Base-by-base conservation (phyloP, 2,329 filamentous ascomycete genomes). In the Pseudogymnoascus sp. region DNA sequence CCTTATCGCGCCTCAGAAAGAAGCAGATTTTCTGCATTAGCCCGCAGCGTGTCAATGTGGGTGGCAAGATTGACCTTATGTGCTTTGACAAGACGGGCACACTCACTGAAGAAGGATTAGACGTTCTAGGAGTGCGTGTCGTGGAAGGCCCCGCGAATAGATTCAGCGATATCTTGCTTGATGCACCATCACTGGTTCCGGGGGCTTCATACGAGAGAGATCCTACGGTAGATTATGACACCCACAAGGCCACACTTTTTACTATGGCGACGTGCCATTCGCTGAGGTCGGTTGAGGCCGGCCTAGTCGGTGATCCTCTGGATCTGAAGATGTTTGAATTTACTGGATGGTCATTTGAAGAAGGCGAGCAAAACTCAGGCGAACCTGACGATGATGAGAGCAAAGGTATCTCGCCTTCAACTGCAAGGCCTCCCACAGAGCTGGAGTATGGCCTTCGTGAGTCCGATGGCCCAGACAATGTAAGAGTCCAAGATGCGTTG, bases 71-170 rank as follows among this genome's bases (percentile, higher is more conserved):
- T 3, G 94, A 99, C 71, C 85, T 97, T 9, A 90, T 99, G 77
- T 97, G 93, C 75, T 99, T 99, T 67, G 94, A 99, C 77, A 99
- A 99, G 77, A 99, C 94, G 0, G 94, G 94, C n/a, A 99, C 94
- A 0, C 78, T 99, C 61, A 99, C 94, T 0, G 94, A 97, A 74
- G 94, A 99, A 73, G 94, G 94, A 0, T 78, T 99, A 42, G 95
- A 99, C 73, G 91, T 99, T 15, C 81, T 99, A 10, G 94, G 94
- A 10, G 86, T 96, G 17, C 86, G 91, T 35, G 85, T 94, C 5
- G 91, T 91, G 8, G 85, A 88, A 62, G 79, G 81, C 58, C 81
- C 81, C 1, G 75, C 76, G 3, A 79, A 81, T 41, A 76, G 83
- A 61, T 95, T 97, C 69, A 88, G 86, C 60, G 90, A 94, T 15